Conservation (phyloP, 2,329 filamentous ascomycete species). For the Podosphaera fusca region DNA sequence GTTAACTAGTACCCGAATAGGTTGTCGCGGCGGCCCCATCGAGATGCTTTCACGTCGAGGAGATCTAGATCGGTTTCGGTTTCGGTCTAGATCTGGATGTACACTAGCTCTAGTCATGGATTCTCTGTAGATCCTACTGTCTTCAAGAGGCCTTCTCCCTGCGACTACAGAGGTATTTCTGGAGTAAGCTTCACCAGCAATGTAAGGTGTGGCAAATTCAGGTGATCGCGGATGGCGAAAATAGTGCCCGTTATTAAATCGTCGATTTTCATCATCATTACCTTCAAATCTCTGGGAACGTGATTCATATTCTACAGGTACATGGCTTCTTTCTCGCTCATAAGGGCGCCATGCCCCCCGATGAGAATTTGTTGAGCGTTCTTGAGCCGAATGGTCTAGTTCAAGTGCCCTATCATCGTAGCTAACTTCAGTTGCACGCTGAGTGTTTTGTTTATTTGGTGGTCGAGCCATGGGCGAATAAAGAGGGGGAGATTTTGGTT, state of each 20-base stretch:
- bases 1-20: constrained; percentile 54
- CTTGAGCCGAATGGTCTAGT: constrained; percentile 11
- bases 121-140: constrained; percentile 23
- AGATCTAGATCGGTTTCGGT: constrained; percentile 23
- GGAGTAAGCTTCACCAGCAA: constrained; percentile 7
- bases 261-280: constrained; percentile 10
- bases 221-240: constrained; percentile 12
- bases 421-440: constrained; percentile 20
- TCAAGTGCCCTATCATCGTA: constrained; percentile 24
- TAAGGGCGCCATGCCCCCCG: constrained; percentile 2
- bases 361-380: constrained; percentile 6
- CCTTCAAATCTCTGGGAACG: constrained; percentile 11
- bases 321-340: constrained; percentile 5
- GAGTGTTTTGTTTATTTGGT: constrained; percentile 30
- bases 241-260: constrained; percentile 8
- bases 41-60: constrained; percentile 22
- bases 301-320: constrained; percentile 1
- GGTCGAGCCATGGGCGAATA: constrained; percentile 30
- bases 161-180: constrained; percentile 11
- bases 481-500: constrained; percentile 41
- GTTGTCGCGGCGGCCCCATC: constrained; percentile 25
- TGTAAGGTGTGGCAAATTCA: constrained; percentile 11
- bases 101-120: constrained; percentile 23
- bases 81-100: constrained; percentile 23
- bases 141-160: constrained; percentile 11